Evolutionary conservation across 2,329 filamentous ascomycete genomes (phyloP), one percentile per base, ranked within the genome.

Genomic region (Microsporum canis): DNA sequence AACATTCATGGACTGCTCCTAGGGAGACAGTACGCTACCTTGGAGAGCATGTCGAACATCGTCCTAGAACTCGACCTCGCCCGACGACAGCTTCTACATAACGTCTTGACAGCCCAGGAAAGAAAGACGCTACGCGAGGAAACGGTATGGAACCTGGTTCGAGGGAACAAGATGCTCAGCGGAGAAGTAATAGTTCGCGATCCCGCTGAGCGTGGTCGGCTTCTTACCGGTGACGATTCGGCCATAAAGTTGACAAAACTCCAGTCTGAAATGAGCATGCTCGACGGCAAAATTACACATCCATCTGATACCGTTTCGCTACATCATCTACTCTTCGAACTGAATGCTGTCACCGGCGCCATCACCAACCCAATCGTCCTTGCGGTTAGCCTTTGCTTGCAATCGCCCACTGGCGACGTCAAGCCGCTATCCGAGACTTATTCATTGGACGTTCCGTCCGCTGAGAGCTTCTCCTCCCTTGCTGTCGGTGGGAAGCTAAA

Each of bases 101-200:
- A 95, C 73, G 90, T 99, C 7, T 82, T 99, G 61, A 99, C 95
- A 0, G 82, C 84, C 29, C 86, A 88, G 72, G 94, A 99, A 75
- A 86, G 95, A 69, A 79, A 83, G n/a, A 79, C 77, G 41, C 78
- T 97, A 63, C 86, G 94, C 63, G 89, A 96, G 71, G 87, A 88
- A 72, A 95, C 91, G 0, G 91, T 99, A 0, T 99, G 95, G 94
- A 90, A 96, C 69, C 78, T 99, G 57, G 92, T 97, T 2, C 85
- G 83, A 49, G 92, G 92, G 51, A 99, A 99, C 76, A 97, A 96
- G 76, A 83, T 97, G 69, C 87, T 96, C 60, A 90, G 86, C 63
- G 90, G 90, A 58, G 91, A 97, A 71, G 88, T 99, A 56, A 96
- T 99, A 71, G 94, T 99, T 62, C 86, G 94, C 34, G 94, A 95